phyloP scores from a whole-genome alignment of 2,329 filamentous ascomycete genomes.

The Colletotrichum destructivum region DNA sequence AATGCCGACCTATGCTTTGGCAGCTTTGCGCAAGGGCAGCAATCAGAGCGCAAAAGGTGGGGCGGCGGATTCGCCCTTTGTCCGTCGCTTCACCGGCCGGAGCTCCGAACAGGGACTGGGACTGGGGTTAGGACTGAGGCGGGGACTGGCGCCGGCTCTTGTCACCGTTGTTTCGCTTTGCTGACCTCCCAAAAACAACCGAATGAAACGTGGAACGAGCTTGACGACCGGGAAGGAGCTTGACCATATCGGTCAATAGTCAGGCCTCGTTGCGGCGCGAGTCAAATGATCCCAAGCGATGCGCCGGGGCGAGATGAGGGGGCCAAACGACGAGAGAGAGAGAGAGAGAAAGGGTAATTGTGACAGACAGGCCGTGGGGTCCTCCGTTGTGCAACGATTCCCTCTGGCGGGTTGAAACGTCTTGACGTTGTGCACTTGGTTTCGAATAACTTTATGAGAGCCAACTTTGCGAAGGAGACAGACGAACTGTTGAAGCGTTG shows the following conservation, averaged over 20 bases:
- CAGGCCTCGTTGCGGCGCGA: neutral
- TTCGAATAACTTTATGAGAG: neutral
- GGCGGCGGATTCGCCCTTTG: constrained; percentile 22
- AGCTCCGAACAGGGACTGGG: constrained; percentile 25
- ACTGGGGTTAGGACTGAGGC: neutral
- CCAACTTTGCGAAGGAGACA: neutral
- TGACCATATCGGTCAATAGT: constrained; percentile 1
- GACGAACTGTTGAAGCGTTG: neutral
- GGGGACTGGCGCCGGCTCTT: neutral
- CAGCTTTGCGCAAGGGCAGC: constrained; percentile 8
- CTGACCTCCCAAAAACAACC: neutral
- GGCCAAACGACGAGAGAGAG: too few species aligned
- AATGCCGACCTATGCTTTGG: neutral
- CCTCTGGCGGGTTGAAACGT: neutral
- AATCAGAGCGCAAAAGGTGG: constrained; percentile 22
- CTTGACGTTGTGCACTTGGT: neutral
- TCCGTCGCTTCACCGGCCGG: constrained; percentile 38
- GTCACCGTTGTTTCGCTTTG: neutral
- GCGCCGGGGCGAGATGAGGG: neutral
- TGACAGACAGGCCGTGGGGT: neutral
- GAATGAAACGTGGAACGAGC: neutral
- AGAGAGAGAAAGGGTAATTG: neutral
- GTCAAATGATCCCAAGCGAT: neutral
- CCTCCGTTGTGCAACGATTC: constrained; percentile 1
- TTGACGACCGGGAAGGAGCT: neutral